phyloP scores from a whole-genome alignment of 2,329 filamentous ascomycete genomes.

The Cadophora gregata region DNA sequence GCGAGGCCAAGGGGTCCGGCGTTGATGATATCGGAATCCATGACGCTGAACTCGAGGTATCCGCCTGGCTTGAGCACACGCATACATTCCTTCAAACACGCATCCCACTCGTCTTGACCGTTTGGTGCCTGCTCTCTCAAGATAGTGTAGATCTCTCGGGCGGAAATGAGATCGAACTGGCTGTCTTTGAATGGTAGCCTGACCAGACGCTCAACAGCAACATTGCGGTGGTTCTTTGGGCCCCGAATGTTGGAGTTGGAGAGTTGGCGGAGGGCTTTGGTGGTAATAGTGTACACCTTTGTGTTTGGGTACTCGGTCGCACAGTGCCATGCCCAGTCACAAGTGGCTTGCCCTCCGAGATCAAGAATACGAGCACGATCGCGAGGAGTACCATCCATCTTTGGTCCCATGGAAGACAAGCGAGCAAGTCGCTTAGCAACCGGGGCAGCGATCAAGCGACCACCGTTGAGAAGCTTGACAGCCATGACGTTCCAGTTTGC shows the following conservation, averaged over 20 bases:
- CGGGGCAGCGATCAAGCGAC: slow-evolving; percentile 67
- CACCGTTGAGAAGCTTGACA: slow-evolving; percentile 66
- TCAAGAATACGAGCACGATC: slow-evolving; percentile 77
- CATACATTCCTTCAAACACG: slow-evolving; percentile 83
- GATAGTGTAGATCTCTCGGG: slow-evolving; percentile 82
- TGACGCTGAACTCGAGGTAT: slow-evolving; percentile 86
- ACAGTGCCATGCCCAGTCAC: slow-evolving; percentile 96
- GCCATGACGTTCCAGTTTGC: slow-evolving; percentile 67
- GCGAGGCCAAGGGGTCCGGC: slow-evolving; percentile 80
- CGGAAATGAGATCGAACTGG: slow-evolving; percentile 91
- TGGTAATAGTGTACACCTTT: slow-evolving; percentile 87
- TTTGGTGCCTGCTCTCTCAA: slow-evolving; percentile 76
- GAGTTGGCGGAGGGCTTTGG: slow-evolving; percentile 71
- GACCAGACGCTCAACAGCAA: slow-evolving; percentile 78
- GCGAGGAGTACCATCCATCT: slow-evolving; percentile 51
- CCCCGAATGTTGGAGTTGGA: slow-evolving; percentile 80
- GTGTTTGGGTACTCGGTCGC: slow-evolving; percentile 84
- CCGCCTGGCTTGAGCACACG: slow-evolving; percentile 90
- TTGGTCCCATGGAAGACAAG: slow-evolving; percentile 55
- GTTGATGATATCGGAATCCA: slow-evolving; percentile 90
- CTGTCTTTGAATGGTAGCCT: slow-evolving; percentile 83
- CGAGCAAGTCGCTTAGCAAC: slow-evolving; percentile 66
- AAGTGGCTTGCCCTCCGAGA: slow-evolving; percentile 81
- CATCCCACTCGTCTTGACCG: slow-evolving; percentile 83
- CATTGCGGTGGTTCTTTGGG: slow-evolving; percentile 84